Percentiles rank a stretch among this genome's conserved stretches.
Evolutionary conservation across 371 early-diverging fungal species (phyloP).

Genomic region (Syncephalastrum contaminatum): DNA sequence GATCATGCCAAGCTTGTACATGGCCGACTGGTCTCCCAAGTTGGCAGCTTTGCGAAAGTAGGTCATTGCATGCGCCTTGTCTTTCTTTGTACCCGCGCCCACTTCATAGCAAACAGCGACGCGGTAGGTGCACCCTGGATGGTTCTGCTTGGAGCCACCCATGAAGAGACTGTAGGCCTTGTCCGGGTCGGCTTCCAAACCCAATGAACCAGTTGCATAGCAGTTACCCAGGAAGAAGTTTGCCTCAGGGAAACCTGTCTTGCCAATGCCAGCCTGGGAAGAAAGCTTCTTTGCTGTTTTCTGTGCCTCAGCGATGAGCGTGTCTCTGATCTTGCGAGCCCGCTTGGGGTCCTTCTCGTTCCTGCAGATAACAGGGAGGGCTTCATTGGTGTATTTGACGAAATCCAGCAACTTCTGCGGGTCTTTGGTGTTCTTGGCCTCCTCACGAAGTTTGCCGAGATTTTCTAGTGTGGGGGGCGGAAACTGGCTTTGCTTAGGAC

Average conservation of each 20-base stretch:
- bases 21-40: slow-evolving; percentile 89
- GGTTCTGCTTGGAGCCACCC: slow-evolving; percentile 90
- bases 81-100: slow-evolving; percentile 90
- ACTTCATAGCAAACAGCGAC: slow-evolving; percentile 95
- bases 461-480: slow-evolving; percentile 60
- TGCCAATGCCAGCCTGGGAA: slow-evolving; percentile 65
- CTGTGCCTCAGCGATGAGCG: slow-evolving; percentile 69
- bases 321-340: slow-evolving; percentile 69
- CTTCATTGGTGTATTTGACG: slow-evolving; percentile 74
- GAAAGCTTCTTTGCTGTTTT: slow-evolving; percentile 79
- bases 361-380: slow-evolving; percentile 42
- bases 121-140: slow-evolving; percentile 91
- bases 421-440: slow-evolving; percentile 74
- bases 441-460: slow-evolving; percentile 73
- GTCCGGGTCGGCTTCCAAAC: slow-evolving; percentile 79
- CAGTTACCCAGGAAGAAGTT: slow-evolving; percentile 90
- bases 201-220: slow-evolving; percentile 75
- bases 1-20: slow-evolving; percentile 93
- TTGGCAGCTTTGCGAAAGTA: slow-evolving; percentile 94
- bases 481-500: slow-evolving; percentile 32
- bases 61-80: slow-evolving; percentile 81
- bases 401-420: slow-evolving; percentile 78
- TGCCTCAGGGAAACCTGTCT: slow-evolving; percentile 79
- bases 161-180: slow-evolving; percentile 90
- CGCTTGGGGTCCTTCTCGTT: slow-evolving; percentile 70